A percentile compares a stretch with the other conserved stretches of the same genome.
phyloP scores from a whole-genome alignment of 495 filamentous ascomycete species.

The Margaritispora aquatica region DNA sequence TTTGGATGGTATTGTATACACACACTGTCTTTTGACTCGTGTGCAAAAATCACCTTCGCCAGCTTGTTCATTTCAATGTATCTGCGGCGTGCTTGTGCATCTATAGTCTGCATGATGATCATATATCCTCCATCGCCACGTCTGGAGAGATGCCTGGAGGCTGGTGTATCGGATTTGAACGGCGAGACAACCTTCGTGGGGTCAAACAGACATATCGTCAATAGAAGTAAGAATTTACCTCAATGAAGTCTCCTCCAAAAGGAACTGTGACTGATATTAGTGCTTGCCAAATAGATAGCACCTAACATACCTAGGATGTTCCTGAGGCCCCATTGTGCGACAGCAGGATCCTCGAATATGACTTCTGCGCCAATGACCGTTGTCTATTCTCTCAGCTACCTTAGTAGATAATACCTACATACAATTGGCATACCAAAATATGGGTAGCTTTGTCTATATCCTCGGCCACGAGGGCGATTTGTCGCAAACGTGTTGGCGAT shows the following conservation, averaged over 20 bases:
- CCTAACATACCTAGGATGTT: constrained; percentile 13
- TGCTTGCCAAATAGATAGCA: neutral
- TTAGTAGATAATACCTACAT: neutral
- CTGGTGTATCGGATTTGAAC: constrained; percentile 5
- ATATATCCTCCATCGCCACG: constrained; percentile 20
- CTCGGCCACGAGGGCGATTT: constrained; percentile 15
- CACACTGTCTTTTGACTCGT: constrained; percentile 9
- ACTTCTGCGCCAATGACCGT: constrained; percentile 18
- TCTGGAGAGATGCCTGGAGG: constrained; percentile 13
- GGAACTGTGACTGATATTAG: constrained; percentile 5
- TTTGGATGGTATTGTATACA: constrained; percentile 22
- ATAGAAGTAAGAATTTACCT: constrained; percentile 2
- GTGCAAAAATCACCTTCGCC: constrained; percentile 15
- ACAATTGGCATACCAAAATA: constrained; percentile 8
- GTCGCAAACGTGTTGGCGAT: constrained; percentile 16
- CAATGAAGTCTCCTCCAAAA: constrained; percentile 19
- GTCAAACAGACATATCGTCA: neutral
- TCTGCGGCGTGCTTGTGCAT: constrained; percentile 4
- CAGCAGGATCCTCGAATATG: constrained; percentile 14
- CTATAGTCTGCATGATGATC: constrained; percentile 18
- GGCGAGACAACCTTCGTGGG: constrained; percentile 12
- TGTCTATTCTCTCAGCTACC: constrained; percentile 10
- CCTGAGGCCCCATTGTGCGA: constrained; percentile 19
- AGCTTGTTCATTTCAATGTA: constrained; percentile 5
- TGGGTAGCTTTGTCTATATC: constrained; percentile 15